Evolutionary conservation across 352 stramenopile species (phyloP).

Genomic region (Globisporangium cederbergense): DNA sequence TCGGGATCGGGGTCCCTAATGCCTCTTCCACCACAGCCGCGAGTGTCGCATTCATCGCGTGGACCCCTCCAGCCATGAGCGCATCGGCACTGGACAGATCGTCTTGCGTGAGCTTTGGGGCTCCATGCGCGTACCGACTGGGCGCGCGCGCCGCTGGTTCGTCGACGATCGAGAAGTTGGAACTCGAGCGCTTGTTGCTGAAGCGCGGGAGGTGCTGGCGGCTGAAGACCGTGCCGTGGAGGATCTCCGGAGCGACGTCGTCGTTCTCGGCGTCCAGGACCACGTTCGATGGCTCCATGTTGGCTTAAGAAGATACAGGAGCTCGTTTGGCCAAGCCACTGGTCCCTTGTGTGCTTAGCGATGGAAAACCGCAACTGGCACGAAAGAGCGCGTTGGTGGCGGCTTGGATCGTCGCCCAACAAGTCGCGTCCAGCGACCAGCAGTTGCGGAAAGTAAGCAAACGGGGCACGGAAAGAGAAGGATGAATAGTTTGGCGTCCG

Average conservation of each 20-base stretch:
- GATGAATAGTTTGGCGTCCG: background rate
- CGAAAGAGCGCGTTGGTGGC: background rate
- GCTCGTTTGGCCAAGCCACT: background rate
- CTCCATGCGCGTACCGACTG: conserved; percentile 11
- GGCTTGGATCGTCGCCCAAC: background rate
- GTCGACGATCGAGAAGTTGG: conserved; percentile 9
- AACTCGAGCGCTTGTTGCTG: conserved; percentile 26
- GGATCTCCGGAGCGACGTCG: conserved; percentile 14
- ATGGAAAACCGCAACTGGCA: conserved; percentile 3
- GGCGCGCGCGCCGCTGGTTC: conserved; percentile 4
- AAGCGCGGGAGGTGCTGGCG: conserved; percentile 27
- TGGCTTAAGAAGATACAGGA: background rate
- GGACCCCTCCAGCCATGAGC: conserved; percentile 38
- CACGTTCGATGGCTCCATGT: conserved; percentile 3
- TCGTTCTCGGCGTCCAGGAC: conserved; percentile 14
- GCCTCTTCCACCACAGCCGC: conserved; percentile 36
- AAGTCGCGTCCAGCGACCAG: background rate
- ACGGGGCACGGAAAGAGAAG: background rate
- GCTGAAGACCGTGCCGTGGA: conserved; percentile 8
- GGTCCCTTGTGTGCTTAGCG: background rate
- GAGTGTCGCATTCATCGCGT: conserved; percentile 52
- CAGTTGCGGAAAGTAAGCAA: background rate
- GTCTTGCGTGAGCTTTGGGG: conserved; percentile 21
- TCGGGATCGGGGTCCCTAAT: conserved; percentile 36
- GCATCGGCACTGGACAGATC: conserved; percentile 39